Conservation (phyloP, 2,329 filamentous ascomycete species). For the Alternaria hordeiaustralica region DNA sequence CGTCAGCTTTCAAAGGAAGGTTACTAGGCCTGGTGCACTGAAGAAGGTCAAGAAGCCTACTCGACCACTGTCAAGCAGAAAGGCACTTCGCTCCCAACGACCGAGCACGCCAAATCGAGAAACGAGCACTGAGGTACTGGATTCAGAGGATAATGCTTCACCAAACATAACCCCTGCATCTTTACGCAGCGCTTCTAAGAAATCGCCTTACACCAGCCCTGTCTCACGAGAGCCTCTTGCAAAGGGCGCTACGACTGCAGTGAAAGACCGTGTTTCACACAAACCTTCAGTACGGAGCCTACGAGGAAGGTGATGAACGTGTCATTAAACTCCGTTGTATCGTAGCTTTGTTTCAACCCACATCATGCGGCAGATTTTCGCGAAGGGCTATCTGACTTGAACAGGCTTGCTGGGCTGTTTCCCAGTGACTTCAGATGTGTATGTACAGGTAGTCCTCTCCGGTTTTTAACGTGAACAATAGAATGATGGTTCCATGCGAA, state of each 20-base stretch:
- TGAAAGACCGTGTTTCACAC: background rate
- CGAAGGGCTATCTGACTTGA: background rate
- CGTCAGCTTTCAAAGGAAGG: slow-evolving; percentile 32
- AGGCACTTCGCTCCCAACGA: slow-evolving; percentile 19
- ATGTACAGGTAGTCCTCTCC: background rate
- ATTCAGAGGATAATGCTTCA: slow-evolving; percentile 32
- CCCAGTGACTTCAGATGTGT: background rate
- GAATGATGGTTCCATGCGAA: background rate
- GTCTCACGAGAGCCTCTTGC: background rate
- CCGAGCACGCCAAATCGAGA: slow-evolving; percentile 25
- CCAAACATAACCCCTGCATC: slow-evolving; percentile 47
- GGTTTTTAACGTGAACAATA: background rate
- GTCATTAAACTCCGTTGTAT: background rate
- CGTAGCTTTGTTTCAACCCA: background rate
- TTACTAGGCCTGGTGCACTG: slow-evolving; percentile 28
- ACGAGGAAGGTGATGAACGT: slow-evolving; percentile 13
- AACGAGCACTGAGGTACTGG: slow-evolving; percentile 6
- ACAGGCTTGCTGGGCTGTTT: background rate
- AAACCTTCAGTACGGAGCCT: slow-evolving; percentile 6
- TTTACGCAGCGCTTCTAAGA: slow-evolving; percentile 41
- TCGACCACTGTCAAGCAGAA: slow-evolving; percentile 20
- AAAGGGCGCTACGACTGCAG: background rate
- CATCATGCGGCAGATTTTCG: background rate
- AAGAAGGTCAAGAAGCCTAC: slow-evolving; percentile 30
- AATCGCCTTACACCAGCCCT: slow-evolving; percentile 8